A percentile compares a stretch with the other conserved stretches of the same genome.
phyloP scores from a whole-genome alignment of 116 monocot species.

The Posidonia oceanica region DNA sequence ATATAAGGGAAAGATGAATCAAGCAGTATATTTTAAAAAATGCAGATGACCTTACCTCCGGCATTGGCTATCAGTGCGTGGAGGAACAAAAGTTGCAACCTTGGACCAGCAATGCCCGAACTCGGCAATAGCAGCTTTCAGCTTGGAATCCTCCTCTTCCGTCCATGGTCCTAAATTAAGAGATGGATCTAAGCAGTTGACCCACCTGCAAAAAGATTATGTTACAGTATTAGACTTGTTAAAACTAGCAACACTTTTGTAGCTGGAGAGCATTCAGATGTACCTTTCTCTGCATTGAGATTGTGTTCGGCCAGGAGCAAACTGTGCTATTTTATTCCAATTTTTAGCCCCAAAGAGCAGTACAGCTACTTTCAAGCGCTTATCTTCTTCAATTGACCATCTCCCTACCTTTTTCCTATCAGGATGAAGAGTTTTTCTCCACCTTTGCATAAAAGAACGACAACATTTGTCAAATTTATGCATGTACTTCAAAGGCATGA shows the following conservation, averaged over 20 bases:
- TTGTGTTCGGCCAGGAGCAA: conserved; percentile 77
- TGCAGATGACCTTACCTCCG: conserved; percentile 37
- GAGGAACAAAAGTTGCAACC: conserved; percentile 55
- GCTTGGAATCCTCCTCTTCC: conserved; percentile 75
- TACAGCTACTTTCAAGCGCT: conserved; percentile 72
- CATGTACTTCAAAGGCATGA: neutral
- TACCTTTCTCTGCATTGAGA: conserved; percentile 91
- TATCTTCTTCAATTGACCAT: conserved; percentile 95
- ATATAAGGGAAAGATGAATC: neutral
- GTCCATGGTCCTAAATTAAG: conserved; percentile 67
- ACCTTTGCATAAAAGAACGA: conserved; percentile 28
- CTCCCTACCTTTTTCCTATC: conserved; percentile 62
- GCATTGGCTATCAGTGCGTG: conserved; percentile 88
- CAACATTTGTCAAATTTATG: neutral
- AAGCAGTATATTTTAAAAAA: neutral
- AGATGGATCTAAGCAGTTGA: conserved; percentile 84
- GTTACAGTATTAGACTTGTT: neutral
- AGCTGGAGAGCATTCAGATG: neutral
- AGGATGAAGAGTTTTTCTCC: conserved; percentile 73
- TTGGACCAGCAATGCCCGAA: conserved; percentile 83
- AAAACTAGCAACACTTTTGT: neutral
- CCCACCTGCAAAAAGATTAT: conserved; percentile 53
- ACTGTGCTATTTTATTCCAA: conserved; percentile 80
- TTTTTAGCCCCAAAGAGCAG: conserved; percentile 83
- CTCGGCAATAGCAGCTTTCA: conserved; percentile 45